These are phyloP conservation scores for Domatiomyces catenatus DNA, from an alignment of 2,329 filamentous ascomycete genomes.

Conservation along the genomic window DNA sequence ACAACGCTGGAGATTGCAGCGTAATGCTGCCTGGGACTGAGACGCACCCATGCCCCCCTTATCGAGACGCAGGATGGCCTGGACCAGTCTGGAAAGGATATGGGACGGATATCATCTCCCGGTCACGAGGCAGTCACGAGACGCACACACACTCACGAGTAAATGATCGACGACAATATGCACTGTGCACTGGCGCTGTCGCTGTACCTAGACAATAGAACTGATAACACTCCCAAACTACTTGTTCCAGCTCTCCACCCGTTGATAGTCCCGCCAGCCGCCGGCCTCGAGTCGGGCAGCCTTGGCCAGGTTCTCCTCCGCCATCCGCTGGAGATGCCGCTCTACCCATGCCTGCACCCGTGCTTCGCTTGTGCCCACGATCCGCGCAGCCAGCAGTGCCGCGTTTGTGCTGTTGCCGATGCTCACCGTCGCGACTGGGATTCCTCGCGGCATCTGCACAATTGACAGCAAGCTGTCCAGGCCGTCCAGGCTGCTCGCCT, in stretches of 20 bases:
- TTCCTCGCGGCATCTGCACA: slow-evolving; percentile 56
- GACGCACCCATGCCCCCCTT: too few species aligned
- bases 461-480: slow-evolving; percentile 50
- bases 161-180: too few species aligned
- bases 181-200: too few species aligned
- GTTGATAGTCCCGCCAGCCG: slow-evolving; percentile 18
- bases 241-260: slow-evolving; percentile 9
- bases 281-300: slow-evolving; percentile 11
- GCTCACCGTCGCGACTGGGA: slow-evolving; percentile 53
- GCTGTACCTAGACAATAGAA: too few species aligned
- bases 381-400: slow-evolving; percentile 48
- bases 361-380: slow-evolving; percentile 34
- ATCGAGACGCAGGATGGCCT: too few species aligned
- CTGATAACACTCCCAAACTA: neutral
- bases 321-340: slow-evolving; percentile 16
- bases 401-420: slow-evolving; percentile 63
- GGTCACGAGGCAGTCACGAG: too few species aligned
- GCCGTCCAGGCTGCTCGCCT: slow-evolving; percentile 51
- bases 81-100: too few species aligned
- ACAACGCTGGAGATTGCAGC: too few species aligned
- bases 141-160: too few species aligned
- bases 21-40: too few species aligned
- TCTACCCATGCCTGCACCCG: slow-evolving; percentile 13
- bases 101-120: too few species aligned
- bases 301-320: slow-evolving; percentile 17